These are phyloP conservation scores for Agrostemma githago DNA, from an alignment of 148 eudicot species.

Conservation along the genomic window DNA sequence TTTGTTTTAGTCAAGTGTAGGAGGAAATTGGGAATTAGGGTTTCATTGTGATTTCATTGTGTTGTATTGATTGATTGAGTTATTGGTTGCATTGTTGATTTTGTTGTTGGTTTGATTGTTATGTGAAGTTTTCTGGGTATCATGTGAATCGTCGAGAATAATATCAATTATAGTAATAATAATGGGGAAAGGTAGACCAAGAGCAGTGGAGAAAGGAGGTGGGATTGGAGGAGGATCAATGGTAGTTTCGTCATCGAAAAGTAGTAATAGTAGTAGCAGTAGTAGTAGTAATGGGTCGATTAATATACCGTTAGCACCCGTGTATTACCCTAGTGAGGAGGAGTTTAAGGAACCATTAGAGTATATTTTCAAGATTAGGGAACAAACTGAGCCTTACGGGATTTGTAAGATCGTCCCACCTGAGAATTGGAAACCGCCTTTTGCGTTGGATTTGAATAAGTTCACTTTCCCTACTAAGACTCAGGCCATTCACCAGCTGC, in stretches of 20 bases:
- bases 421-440: constrained; percentile 82
- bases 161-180: background rate
- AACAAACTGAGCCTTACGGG: constrained; percentile 85
- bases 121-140: background rate
- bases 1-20: background rate
- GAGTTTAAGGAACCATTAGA: constrained; percentile 92
- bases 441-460: constrained; percentile 60
- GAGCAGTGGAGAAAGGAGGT: constrained; percentile 84
- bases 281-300: constrained; percentile 36
- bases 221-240: constrained; percentile 48
- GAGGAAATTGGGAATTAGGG: background rate
- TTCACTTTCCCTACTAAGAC: constrained; percentile 82
- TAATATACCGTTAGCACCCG: constrained; percentile 68
- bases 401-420: constrained; percentile 96
- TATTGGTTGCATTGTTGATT: constrained; percentile 5
- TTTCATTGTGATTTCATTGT: constrained; percentile 1
- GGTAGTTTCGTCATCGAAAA: constrained; percentile 24
- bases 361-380: constrained; percentile 79
- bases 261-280: constrained; percentile 16
- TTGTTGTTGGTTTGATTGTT: background rate
- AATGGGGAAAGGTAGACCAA: constrained; percentile 97
- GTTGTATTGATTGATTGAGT: background rate
- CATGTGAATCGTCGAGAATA: too few relatives aligned
- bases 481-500: constrained; percentile 90
- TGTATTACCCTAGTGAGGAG: constrained; percentile 84